phyloP scores from a whole-genome alignment of 768 basidiomycete species.

The Mycena vulgaris region DNA sequence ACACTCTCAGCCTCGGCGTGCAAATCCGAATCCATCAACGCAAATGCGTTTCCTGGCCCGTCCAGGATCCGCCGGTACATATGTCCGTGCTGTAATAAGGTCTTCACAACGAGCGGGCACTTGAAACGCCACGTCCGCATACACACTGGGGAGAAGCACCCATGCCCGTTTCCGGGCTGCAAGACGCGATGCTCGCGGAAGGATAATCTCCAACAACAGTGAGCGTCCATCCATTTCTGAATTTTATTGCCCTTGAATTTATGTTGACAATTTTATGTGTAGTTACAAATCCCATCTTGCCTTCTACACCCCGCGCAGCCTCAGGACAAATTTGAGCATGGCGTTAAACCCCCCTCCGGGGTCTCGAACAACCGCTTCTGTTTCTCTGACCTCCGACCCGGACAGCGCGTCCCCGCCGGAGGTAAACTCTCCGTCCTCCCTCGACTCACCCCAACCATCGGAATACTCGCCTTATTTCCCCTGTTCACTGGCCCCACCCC shows the following conservation, averaged over 20 bases:
- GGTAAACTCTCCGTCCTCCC: slow-evolving; percentile 12
- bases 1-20: not conserved
- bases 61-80: slow-evolving; percentile 36
- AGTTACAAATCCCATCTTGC: slow-evolving; percentile 22
- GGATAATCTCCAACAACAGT: slow-evolving; percentile 65
- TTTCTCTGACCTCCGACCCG: not conserved
- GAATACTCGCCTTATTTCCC: slow-evolving; percentile 10
- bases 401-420: not conserved
- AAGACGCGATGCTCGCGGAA: slow-evolving; percentile 77
- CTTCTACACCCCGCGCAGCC: not conserved
- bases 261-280: not conserved
- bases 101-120: slow-evolving; percentile 77
- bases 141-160: slow-evolving; percentile 80
- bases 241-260: no score
- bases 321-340: not conserved
- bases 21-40: not conserved
- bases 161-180: slow-evolving; percentile 80
- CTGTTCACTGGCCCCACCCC: not conserved
- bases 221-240: not conserved
- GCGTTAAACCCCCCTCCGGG: not conserved
- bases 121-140: slow-evolving; percentile 74
- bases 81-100: slow-evolving; percentile 67
- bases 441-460: slow-evolving; percentile 10
- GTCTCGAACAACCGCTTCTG: not conserved
- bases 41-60: not conserved